Conservation (phyloP, 768 basidiomycete species). For the Hericium coralloides region DNA sequence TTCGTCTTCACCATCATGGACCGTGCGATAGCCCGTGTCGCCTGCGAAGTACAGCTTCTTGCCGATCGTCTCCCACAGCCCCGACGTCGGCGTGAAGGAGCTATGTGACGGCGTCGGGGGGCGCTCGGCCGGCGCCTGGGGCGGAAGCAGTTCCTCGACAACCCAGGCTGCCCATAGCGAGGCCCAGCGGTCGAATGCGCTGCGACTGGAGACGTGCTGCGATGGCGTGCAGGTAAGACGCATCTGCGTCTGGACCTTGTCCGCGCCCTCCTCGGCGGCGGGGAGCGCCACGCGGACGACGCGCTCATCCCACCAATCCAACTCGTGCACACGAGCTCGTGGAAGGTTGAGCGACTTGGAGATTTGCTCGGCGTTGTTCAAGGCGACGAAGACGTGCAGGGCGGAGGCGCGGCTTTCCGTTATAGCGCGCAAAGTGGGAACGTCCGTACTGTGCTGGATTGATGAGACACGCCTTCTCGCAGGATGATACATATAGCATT, state of each 20-base stretch:
- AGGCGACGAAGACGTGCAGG: slow-evolving; percentile 36
- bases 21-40: slow-evolving; percentile 55
- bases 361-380: slow-evolving; percentile 33
- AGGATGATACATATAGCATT: neutral
- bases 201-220: slow-evolving; percentile 55
- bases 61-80: slow-evolving; percentile 24
- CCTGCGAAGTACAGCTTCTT: slow-evolving; percentile 59
- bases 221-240: slow-evolving; percentile 51
- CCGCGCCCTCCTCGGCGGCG: neutral
- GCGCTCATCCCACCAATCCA: slow-evolving; percentile 43
- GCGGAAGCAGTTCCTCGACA: slow-evolving; percentile 39
- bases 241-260: slow-evolving; percentile 20
- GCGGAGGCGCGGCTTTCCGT: slow-evolving; percentile 10
- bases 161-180: slow-evolving; percentile 64
- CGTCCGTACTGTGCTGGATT: slow-evolving; percentile 21
- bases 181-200: slow-evolving; percentile 40
- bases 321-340: slow-evolving; percentile 26
- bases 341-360: slow-evolving; percentile 21
- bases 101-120: neutral
- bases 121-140: neutral
- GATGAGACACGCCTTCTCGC: neutral
- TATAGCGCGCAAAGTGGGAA: slow-evolving; percentile 24
- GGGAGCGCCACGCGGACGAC: slow-evolving; percentile 21
- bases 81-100: neutral
- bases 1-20: slow-evolving; percentile 37